A percentile compares a stretch with the other conserved stretches of the same genome.
These are phyloP conservation scores for Fusarium sp. DNA, from an alignment of 2,329 filamentous ascomycete species.

Conservation along the genomic window DNA sequence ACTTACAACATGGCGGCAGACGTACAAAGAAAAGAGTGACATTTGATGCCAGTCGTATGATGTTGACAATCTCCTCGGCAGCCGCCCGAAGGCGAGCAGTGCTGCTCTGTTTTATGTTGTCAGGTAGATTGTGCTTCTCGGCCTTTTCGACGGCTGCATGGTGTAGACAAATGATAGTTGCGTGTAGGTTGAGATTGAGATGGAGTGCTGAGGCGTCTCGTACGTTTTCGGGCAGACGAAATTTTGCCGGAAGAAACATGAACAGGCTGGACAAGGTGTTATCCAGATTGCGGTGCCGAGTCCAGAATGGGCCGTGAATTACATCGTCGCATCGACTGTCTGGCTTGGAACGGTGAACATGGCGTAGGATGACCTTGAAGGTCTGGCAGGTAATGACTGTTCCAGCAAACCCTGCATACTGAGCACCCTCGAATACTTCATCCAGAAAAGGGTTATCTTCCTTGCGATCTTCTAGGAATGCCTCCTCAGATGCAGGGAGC, in stretches of 20 bases:
- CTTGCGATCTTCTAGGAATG: slow-evolving; percentile 74
- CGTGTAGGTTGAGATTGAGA: slow-evolving; percentile 88
- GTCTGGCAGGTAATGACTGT: slow-evolving; percentile 79
- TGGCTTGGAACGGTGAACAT: slow-evolving; percentile 77
- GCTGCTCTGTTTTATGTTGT: slow-evolving; percentile 74
- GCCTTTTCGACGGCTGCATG: slow-evolving; percentile 88
- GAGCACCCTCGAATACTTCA: slow-evolving; percentile 69
- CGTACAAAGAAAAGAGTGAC: slow-evolving; percentile 74
- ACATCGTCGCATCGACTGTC: slow-evolving; percentile 80
- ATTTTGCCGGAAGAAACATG: slow-evolving; percentile 78
- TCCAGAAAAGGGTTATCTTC: slow-evolving; percentile 72
- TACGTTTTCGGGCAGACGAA: slow-evolving; percentile 76
- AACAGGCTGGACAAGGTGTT: slow-evolving; percentile 81
- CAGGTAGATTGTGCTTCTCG: slow-evolving; percentile 74
- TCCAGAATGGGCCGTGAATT: slow-evolving; percentile 83
- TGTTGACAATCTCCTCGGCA: slow-evolving; percentile 84
- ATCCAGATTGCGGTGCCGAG: slow-evolving; percentile 83
- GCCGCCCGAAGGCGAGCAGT: slow-evolving; percentile 80
- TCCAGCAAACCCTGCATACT: slow-evolving; percentile 77
- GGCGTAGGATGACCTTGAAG: slow-evolving; percentile 83
- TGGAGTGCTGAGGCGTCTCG: slow-evolving; percentile 80
- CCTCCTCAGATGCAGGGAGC: slow-evolving; percentile 82
- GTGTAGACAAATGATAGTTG: slow-evolving; percentile 87
- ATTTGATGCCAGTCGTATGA: slow-evolving; percentile 83
- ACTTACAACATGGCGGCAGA: background rate